Percentiles rank a stretch among this genome's conserved stretches.
Conservation (phyloP, 2,329 filamentous ascomycete species). For the Pseudocercospora eumusae region DNA sequence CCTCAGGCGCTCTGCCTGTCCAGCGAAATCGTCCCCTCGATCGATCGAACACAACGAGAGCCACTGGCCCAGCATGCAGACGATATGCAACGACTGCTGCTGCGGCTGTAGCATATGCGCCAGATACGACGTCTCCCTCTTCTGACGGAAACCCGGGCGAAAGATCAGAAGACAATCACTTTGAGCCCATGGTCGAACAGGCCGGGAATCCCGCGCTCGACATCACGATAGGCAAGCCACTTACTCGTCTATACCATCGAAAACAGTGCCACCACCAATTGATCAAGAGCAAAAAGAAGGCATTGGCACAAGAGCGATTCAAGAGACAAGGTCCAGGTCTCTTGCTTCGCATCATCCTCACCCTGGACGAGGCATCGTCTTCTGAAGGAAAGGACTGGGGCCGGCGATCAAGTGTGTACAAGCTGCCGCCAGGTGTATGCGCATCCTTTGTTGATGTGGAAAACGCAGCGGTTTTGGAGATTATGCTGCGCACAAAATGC, state of each 20-base stretch:
- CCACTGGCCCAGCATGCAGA: background rate
- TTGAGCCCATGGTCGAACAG: background rate
- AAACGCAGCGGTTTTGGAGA: conserved; percentile 31
- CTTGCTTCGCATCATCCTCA: conserved; percentile 23
- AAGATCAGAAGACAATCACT: background rate
- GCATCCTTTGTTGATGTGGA: conserved; percentile 28
- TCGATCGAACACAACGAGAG: background rate
- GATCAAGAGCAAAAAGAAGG: background rate
- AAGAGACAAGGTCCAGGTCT: conserved; percentile 15
- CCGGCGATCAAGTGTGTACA: conserved; percentile 29
- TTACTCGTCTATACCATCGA: conserved; percentile 1
- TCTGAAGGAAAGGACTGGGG: conserved; percentile 15
- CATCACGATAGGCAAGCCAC: no score
- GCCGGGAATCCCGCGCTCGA: background rate
- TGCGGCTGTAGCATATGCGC: background rate
- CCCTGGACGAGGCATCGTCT: conserved; percentile 27
- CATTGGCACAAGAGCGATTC: conserved; percentile 7
- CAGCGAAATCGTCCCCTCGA: background rate
- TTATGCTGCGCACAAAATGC: conserved; percentile 37
- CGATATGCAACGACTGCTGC: conserved; percentile 5
- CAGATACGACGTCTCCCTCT: background rate
- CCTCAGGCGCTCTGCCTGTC: background rate
- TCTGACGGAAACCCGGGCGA: background rate
- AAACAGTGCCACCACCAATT: conserved; percentile 3
- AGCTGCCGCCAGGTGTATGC: conserved; percentile 25